phyloP scores from a whole-genome alignment of 2,329 filamentous ascomycete species.

The Neonectria ditissima region DNA sequence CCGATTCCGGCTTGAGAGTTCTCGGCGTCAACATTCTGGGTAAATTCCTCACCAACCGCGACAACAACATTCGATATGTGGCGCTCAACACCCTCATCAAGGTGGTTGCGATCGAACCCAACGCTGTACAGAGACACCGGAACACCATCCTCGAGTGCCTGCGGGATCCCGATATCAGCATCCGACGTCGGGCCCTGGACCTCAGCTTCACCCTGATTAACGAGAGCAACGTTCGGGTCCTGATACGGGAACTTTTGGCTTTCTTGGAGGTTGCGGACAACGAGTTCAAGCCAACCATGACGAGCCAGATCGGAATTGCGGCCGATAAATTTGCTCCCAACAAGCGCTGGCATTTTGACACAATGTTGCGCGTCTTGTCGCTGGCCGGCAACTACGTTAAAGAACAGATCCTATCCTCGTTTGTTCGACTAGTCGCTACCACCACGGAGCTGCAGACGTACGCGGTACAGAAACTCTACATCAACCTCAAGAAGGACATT shows the following conservation, averaged over 20 bases:
- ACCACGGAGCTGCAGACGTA: constrained; percentile 96
- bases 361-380: constrained; percentile 93
- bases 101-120: constrained; percentile 97
- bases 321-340: constrained; percentile 96
- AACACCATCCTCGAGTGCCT: constrained; percentile 98
- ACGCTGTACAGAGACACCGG: constrained; percentile 94
- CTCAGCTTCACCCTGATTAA: constrained; percentile 99
- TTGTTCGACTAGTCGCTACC: constrained; percentile 94
- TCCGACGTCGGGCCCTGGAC: constrained; percentile 92
- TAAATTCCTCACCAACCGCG: constrained; percentile 97
- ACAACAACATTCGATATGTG: constrained; percentile 99
- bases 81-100: constrained; percentile 97
- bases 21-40: constrained; percentile 98
- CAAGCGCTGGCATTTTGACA: constrained; percentile 98
- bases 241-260: constrained; percentile 91
- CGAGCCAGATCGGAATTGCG: constrained; percentile 95
- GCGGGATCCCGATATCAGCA: constrained; percentile 97
- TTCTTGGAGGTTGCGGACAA: constrained; percentile 98
- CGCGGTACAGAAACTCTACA: constrained; percentile 93
- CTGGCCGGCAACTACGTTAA: constrained; percentile 97
- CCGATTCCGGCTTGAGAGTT: constrained; percentile 92
- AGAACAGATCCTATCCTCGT: constrained; percentile 96
- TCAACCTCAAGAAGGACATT: constrained; percentile 92
- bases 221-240: constrained; percentile 91
- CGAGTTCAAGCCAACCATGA: constrained; percentile 99